A percentile compares a stretch with the other conserved stretches of the same genome.
phyloP scores from a whole-genome alignment of 768 basidiomycete genomes.

The Lentinula lateritia region DNA sequence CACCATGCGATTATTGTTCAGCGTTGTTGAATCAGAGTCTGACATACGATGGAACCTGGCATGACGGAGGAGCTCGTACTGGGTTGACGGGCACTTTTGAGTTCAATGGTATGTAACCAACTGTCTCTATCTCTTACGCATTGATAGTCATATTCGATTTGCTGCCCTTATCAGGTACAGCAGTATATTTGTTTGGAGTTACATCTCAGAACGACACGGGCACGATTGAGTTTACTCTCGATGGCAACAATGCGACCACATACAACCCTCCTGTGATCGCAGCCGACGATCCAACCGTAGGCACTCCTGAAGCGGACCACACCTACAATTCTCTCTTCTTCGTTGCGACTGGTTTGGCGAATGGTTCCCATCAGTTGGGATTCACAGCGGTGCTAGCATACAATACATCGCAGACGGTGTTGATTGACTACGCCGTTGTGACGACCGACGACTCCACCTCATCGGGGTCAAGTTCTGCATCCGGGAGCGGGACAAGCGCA shows the following conservation, averaged over 20 bases:
- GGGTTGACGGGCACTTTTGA: not conserved
- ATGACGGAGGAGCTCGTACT: not conserved
- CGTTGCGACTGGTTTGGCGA: not conserved
- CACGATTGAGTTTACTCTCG: not conserved
- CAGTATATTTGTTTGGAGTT: not conserved
- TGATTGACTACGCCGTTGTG: constrained; percentile 2
- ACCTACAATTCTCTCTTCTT: not conserved
- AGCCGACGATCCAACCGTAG: not conserved
- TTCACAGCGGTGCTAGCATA: not conserved
- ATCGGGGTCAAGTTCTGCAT: not conserved
- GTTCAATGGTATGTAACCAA: not conserved
- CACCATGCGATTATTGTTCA: not conserved
- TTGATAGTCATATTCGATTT: not conserved
- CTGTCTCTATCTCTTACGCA: not conserved
- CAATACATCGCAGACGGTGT: not conserved
- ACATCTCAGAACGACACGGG: not conserved
- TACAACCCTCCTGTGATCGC: not conserved
- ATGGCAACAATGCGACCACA: not conserved
- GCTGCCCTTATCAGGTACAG: not conserved
- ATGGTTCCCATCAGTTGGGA: not conserved
- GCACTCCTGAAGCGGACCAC: not conserved
- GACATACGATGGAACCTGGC: constrained; percentile 1
- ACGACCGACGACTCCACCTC: not conserved
- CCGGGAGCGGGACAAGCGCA: not conserved
- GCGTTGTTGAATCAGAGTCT: not conserved